Conservation (phyloP, 2,329 filamentous ascomycete species). For the Mycosphaerella sp. region DNA sequence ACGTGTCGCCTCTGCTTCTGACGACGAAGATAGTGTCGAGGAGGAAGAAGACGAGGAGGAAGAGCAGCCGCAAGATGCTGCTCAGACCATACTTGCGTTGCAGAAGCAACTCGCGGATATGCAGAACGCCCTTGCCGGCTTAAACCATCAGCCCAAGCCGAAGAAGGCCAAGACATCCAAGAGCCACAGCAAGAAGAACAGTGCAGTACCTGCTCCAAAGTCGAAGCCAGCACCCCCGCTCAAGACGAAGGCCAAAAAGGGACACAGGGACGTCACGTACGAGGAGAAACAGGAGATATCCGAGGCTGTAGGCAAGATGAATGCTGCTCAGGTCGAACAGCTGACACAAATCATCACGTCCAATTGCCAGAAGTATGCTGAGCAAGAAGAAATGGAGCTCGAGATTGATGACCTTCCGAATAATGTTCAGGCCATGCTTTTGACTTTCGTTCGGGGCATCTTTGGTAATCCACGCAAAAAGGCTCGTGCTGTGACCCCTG, state of each 20-base stretch:
- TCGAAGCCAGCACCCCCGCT: slow-evolving; percentile 17
- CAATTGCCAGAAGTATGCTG: slow-evolving; percentile 64
- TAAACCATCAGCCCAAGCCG: slow-evolving; percentile 39
- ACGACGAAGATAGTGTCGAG: slow-evolving; percentile 65
- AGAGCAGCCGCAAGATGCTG: slow-evolving; percentile 40
- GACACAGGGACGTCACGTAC: slow-evolving; percentile 60
- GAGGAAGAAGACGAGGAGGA: slow-evolving; percentile 56
- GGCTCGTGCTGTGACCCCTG: slow-evolving; percentile 26
- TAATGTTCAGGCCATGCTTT: slow-evolving; percentile 50
- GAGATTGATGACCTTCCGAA: slow-evolving; percentile 56
- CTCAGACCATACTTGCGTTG: slow-evolving; percentile 60
- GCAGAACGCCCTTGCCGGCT: slow-evolving; percentile 38
- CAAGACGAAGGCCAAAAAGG: slow-evolving; percentile 38
- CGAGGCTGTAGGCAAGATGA: slow-evolving; percentile 50
- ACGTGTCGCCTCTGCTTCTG: slow-evolving; percentile 58
- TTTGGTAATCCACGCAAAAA: slow-evolving; percentile 31
- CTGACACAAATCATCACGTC: slow-evolving; percentile 87
- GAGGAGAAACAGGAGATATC: slow-evolving; percentile 90
- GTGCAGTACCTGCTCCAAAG: slow-evolving; percentile 39
- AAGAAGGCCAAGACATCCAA: slow-evolving; percentile 38
- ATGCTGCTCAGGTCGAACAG: slow-evolving; percentile 67
- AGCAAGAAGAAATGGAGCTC: slow-evolving; percentile 58
- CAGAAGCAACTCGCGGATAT: slow-evolving; percentile 58
- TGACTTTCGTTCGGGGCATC: slow-evolving; percentile 48
- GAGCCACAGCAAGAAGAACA: slow-evolving; percentile 21